Percentiles rank a stretch among this genome's conserved stretches.
Conservation (phyloP, 176 grass and related monocot genomes). For the Urochloa ruziziensis region DNA sequence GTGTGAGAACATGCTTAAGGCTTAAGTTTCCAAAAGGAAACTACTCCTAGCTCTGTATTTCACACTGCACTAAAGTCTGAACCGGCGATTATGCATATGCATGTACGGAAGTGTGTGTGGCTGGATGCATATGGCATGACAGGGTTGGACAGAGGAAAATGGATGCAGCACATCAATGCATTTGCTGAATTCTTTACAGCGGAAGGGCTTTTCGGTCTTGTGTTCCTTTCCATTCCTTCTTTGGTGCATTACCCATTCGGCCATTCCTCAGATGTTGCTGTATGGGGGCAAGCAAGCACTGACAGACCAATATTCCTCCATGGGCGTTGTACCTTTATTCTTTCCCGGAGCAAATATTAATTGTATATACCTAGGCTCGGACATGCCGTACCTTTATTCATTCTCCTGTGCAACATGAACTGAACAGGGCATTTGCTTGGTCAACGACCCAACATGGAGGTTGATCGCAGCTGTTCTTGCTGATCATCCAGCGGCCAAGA, state of each 20-base stretch:
- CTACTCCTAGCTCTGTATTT: too few species aligned
- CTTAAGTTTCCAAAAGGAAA: conserved; percentile 16
- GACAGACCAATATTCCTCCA: background rate
- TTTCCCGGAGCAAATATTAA: background rate
- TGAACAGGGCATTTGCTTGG: too few species aligned
- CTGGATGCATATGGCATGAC: too few species aligned
- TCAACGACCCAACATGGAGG: background rate
- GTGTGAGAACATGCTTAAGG: conserved; percentile 20
- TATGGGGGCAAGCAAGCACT: background rate
- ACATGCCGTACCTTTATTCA: background rate
- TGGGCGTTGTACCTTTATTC: background rate
- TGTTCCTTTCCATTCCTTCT: conserved; percentile 10
- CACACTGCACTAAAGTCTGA: background rate
- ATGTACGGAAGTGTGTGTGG: too few species aligned
- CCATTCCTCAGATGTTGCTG: conserved; percentile 13
- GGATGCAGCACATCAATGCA: background rate
- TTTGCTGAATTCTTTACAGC: background rate
- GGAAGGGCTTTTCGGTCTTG: too few species aligned
- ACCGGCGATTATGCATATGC: background rate
- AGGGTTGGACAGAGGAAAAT: background rate
- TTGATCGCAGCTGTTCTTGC: background rate
- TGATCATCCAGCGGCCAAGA: background rate
- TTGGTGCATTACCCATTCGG: background rate
- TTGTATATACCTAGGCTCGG: background rate
- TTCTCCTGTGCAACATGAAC: conserved; percentile 7